Conservation (phyloP, 2,329 filamentous ascomycete genomes). For the Erysiphe pulchra region DNA sequence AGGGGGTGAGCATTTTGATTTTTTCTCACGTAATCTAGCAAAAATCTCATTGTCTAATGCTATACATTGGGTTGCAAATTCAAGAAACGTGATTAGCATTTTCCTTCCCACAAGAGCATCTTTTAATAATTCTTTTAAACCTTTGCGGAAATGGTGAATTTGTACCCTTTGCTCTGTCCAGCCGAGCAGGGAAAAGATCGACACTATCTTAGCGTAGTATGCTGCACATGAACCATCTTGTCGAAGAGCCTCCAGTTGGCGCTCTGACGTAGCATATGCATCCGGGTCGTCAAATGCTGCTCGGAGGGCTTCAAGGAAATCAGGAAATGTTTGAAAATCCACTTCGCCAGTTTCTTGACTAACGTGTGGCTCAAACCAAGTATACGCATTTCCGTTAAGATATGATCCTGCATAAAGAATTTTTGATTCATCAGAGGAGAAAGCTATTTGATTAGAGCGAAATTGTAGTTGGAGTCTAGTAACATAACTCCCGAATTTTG, state of each 20-base stretch:
- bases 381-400: neutral
- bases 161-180: neutral
- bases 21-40: no score
- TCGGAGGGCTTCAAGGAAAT: no score
- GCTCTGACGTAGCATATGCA: neutral
- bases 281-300: no score
- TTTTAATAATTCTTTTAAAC: neutral
- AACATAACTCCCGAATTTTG: neutral
- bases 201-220: neutral
- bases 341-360: no score
- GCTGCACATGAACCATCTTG: neutral
- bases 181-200: neutral
- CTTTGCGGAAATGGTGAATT: neutral
- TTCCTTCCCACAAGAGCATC: neutral
- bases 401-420: neutral
- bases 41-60: no score
- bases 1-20: no score
- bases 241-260: neutral
- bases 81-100: neutral
- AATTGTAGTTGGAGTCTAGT: no score
- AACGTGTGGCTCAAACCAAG: neutral
- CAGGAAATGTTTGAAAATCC: no score
- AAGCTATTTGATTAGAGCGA: neutral
- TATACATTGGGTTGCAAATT: no score
- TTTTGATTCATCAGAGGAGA: neutral